A percentile compares a stretch with the other conserved stretches of the same genome.
phyloP scores from a whole-genome alignment of 345 rosid species.

The Schrenkiella parvula region DNA sequence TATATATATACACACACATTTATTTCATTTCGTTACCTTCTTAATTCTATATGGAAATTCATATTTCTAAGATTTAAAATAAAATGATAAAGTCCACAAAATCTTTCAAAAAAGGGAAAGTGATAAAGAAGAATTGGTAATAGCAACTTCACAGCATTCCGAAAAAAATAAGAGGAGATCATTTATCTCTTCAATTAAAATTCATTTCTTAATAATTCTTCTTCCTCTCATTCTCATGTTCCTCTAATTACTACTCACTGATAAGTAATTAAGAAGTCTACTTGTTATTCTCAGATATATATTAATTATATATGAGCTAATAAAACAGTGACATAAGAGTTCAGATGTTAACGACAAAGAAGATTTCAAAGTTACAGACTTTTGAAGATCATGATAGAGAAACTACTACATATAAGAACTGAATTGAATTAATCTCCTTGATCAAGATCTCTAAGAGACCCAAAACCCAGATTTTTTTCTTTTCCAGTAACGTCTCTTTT shows the following conservation, averaged over 20 bases:
- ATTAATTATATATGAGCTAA: neutral
- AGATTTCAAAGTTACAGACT: neutral
- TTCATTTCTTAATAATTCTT: neutral
- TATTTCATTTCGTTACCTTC: neutral
- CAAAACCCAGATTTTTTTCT: conserved; percentile 4
- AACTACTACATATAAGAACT: neutral
- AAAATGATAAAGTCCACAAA: neutral
- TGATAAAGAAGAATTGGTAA: neutral
- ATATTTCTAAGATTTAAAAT: neutral
- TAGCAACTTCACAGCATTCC: neutral
- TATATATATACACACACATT: neutral
- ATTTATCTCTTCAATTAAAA: neutral
- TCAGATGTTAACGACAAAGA: neutral
- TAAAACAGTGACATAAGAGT: conserved; percentile 10
- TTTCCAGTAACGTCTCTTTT: neutral
- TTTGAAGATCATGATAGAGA: neutral
- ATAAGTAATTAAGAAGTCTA: too few species aligned
- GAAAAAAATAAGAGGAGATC: neutral
- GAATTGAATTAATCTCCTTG: neutral
- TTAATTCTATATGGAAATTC: neutral
- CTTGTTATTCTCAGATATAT: too few species aligned
- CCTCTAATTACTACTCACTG: neutral
- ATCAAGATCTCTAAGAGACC: conserved; percentile 12
- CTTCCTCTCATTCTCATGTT: neutral
- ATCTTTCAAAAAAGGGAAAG: neutral